phyloP scores from a whole-genome alignment of 2,329 filamentous ascomycete species.

The Pseudocercospora macadamiae region DNA sequence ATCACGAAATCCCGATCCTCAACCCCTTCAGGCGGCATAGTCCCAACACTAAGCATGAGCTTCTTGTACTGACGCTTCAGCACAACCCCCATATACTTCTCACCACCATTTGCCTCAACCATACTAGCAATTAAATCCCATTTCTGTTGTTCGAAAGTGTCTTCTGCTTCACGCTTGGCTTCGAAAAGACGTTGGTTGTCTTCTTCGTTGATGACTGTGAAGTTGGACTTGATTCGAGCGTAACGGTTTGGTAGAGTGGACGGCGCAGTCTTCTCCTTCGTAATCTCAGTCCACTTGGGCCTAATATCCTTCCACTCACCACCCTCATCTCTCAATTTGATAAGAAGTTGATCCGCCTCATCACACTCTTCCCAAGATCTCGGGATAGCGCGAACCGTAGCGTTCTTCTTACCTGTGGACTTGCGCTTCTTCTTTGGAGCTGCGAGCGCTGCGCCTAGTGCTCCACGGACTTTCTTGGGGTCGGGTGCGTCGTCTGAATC shows the following conservation, averaged over 20 bases:
- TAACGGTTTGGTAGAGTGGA: conserved; percentile 46
- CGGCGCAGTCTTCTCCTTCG: conserved; percentile 38
- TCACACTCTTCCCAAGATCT: conserved; percentile 34
- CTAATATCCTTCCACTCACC: conserved; percentile 35
- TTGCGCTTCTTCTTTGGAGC: conserved; percentile 15
- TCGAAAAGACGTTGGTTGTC: conserved; percentile 37
- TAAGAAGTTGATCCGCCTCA: conserved; percentile 33
- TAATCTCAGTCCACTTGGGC: conserved; percentile 32
- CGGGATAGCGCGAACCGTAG: conserved; percentile 21
- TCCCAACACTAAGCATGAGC: conserved; percentile 35
- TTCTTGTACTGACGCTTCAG: conserved; percentile 48
- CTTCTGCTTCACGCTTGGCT: conserved; percentile 45
- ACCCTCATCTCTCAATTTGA: conserved; percentile 34
- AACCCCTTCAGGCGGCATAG: conserved; percentile 28
- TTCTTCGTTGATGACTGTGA: conserved; percentile 40
- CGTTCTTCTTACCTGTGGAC: conserved; percentile 14
- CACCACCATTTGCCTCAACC: conserved; percentile 38
- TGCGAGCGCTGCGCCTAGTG: neutral
- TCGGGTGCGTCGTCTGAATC: conserved; percentile 1
- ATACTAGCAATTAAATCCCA: conserved; percentile 43
- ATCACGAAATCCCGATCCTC: conserved; percentile 31
- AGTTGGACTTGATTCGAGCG: conserved; percentile 37
- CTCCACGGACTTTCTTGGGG: conserved; percentile 6
- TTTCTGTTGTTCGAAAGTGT: conserved; percentile 43
- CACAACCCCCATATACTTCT: conserved; percentile 38